These are phyloP conservation scores for Xylaria sp. DNA, from an alignment of 2,329 filamentous ascomycete species.

Conservation along the genomic window DNA sequence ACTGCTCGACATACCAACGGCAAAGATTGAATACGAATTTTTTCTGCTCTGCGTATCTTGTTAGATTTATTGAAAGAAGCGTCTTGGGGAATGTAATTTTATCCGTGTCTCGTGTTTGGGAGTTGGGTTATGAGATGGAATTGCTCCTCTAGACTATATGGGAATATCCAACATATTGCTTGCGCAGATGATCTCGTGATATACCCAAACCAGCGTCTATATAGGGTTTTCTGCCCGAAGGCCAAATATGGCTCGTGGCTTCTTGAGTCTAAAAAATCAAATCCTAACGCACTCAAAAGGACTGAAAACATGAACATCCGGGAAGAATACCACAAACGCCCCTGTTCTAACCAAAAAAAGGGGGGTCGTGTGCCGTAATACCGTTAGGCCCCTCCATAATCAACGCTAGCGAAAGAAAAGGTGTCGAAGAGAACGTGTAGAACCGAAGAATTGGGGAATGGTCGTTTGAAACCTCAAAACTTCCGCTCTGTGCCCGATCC, in stretches of 20 bases:
- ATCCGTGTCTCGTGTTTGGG: not conserved
- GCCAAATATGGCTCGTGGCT: not conserved
- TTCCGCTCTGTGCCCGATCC: slow-evolving; percentile 11
- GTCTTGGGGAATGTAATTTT: too few species aligned
- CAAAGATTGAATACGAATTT: too few species aligned
- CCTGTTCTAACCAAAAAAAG: not conserved
- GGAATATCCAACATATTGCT: not conserved
- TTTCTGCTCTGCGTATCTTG: too few species aligned
- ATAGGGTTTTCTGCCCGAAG: not conserved
- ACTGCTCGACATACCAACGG: too few species aligned
- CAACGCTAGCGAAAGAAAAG: not conserved
- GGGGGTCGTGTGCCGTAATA: not conserved
- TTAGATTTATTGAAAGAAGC: too few species aligned
- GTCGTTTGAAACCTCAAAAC: slow-evolving; percentile 12
- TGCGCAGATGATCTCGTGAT: not conserved
- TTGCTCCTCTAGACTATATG: not conserved
- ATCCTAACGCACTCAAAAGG: not conserved
- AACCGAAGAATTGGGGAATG: not conserved
- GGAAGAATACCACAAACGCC: not conserved
- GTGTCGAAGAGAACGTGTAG: not conserved
- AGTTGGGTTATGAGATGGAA: not conserved
- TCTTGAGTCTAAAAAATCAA: not conserved
- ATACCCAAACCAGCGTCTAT: not conserved
- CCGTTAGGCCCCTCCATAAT: not conserved
- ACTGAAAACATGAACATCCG: not conserved